A percentile compares a stretch with the other conserved stretches of the same genome.
These are phyloP conservation scores for Nemania sp. DNA, from an alignment of 2,329 filamentous ascomycete genomes.

Conservation along the genomic window DNA sequence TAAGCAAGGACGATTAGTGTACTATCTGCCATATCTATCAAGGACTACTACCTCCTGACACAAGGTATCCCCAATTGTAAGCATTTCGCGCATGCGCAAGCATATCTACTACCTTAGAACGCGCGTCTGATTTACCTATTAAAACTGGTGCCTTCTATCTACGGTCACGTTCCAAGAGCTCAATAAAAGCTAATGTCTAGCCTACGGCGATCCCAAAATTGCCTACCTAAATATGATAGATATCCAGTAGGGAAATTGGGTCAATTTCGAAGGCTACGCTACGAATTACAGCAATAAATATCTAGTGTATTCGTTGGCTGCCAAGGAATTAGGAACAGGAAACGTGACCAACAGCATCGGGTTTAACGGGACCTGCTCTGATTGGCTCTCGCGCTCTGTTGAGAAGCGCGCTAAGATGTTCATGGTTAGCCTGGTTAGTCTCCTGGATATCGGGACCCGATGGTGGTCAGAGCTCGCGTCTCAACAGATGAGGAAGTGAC, in stretches of 20 bases:
- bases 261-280: neutral
- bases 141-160: neutral
- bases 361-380: neutral
- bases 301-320: neutral
- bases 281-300: too few species aligned
- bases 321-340: conserved; percentile 8
- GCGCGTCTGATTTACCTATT: neutral
- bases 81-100: too few species aligned
- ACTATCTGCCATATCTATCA: too few species aligned
- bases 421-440: neutral
- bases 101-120: neutral
- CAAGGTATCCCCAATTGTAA: too few species aligned
- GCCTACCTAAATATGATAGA: too few species aligned
- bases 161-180: neutral
- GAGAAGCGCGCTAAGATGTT: conserved; percentile 8
- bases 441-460: neutral
- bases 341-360: neutral
- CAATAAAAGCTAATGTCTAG: neutral
- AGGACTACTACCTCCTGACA: too few species aligned
- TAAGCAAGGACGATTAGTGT: neutral
- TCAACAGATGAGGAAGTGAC: conserved; percentile 27
- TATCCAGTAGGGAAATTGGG: neutral
- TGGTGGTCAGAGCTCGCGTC: conserved; percentile 21
- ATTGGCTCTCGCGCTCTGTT: conserved; percentile 19
- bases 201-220: too few species aligned